These are phyloP conservation scores for Talaromyces stipitatus DNA, from an alignment of 495 filamentous ascomycete genomes.

Conservation along the genomic window DNA sequence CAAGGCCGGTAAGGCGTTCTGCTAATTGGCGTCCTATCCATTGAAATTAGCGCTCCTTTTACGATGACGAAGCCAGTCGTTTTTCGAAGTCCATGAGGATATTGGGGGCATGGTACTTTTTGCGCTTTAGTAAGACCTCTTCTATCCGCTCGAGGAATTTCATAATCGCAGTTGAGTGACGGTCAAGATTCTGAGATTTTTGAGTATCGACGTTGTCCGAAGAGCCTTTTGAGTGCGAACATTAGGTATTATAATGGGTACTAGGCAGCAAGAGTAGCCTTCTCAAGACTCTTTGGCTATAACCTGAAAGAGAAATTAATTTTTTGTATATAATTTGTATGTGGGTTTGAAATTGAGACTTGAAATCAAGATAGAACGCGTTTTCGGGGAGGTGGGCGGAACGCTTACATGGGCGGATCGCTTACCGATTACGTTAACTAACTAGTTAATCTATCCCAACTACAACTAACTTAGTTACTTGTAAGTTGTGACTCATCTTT, in stretches of 20 bases:
- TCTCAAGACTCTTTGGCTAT: too few relatives aligned
- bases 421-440: too few relatives aligned
- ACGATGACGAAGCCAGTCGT: not conserved
- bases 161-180: not conserved
- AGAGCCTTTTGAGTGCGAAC: too few relatives aligned
- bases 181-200: not conserved
- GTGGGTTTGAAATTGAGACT: not conserved
- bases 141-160: conserved; percentile 1
- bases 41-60: not conserved
- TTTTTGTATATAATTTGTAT: not conserved
- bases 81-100: conserved; percentile 3
- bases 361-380: not conserved
- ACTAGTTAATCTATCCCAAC: too few relatives aligned
- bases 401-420: not conserved
- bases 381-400: not conserved
- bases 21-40: not conserved
- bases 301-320: too few relatives aligned
- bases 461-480: too few relatives aligned
- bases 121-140: not conserved
- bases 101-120: not conserved
- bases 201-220: not conserved
- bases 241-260: too few relatives aligned
- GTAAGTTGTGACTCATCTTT: too few relatives aligned
- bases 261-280: too few relatives aligned
- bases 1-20: conserved; percentile 1